Conservation (phyloP, 306 rosid species). For the Cucumis sativus region DNA sequence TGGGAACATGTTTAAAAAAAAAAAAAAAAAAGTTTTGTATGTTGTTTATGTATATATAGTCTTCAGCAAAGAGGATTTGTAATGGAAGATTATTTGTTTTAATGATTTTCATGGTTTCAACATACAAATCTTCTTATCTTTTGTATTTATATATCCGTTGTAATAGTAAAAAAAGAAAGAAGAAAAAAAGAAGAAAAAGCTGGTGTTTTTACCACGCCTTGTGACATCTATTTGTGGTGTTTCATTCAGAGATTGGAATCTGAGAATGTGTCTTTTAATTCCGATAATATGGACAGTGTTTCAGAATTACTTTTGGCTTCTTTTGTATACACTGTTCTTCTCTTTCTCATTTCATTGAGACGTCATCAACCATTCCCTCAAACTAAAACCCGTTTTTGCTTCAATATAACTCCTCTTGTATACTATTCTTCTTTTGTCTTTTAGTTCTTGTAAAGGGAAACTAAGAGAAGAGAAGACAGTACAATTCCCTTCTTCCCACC, state of each 20-base stretch:
- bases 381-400: not conserved
- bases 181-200: not conserved
- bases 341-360: not conserved
- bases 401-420: not conserved
- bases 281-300: not conserved
- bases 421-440: too few relatives aligned
- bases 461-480: not conserved
- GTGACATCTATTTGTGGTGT: conserved; percentile 6
- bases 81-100: not conserved
- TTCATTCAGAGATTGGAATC: conserved; percentile 7
- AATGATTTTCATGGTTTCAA: not conserved
- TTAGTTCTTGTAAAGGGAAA: not conserved
- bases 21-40: too few relatives aligned
- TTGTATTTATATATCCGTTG: not conserved
- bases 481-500: not conserved
- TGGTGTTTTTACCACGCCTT: not conserved
- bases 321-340: not conserved
- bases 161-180: not conserved
- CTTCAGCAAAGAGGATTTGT: not conserved
- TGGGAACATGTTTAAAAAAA: too few relatives aligned
- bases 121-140: not conserved
- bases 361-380: not conserved
- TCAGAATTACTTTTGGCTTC: not conserved
- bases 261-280: conserved; percentile 7
- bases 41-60: not conserved